These are phyloP conservation scores for Astrocystis sublimbata DNA, from an alignment of 495 filamentous ascomycete genomes.

Conservation along the genomic window DNA sequence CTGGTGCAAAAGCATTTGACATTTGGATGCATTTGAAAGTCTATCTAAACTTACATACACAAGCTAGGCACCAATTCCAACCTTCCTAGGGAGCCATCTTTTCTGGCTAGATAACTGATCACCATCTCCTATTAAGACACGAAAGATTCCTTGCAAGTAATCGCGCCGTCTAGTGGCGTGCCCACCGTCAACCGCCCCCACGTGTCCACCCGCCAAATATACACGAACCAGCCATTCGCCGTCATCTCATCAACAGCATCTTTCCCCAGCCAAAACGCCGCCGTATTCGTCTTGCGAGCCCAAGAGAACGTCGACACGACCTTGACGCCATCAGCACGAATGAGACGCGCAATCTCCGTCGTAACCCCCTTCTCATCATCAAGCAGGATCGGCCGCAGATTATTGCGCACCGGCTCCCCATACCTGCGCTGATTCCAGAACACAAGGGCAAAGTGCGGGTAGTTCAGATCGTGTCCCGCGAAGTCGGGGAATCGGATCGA, in stretches of 20 bases:
- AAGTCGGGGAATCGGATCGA: slow-evolving; percentile 20
- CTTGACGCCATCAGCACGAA: slow-evolving; percentile 24
- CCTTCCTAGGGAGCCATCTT: too few species aligned
- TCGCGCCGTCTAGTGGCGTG: neutral
- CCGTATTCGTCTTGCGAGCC: slow-evolving; percentile 19
- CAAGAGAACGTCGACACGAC: slow-evolving; percentile 31
- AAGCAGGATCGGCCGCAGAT: slow-evolving; percentile 18
- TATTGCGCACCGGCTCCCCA: neutral
- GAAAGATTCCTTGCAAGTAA: neutral
- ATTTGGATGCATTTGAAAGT: too few species aligned
- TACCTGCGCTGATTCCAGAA: slow-evolving; percentile 31
- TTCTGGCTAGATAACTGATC: too few species aligned
- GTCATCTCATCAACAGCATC: slow-evolving; percentile 30
- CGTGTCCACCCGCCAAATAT: slow-evolving; percentile 20
- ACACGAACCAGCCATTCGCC: slow-evolving; percentile 29
- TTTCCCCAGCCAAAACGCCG: slow-evolving; percentile 32
- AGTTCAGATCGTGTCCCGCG: neutral
- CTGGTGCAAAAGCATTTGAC: too few species aligned
- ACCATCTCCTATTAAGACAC: neutral
- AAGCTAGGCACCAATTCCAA: too few species aligned
- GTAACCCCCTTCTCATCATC: slow-evolving; percentile 23
- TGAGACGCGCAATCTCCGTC: slow-evolving; percentile 8
- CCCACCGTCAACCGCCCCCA: neutral
- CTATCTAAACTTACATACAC: too few species aligned
- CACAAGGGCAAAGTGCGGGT: slow-evolving; percentile 31